Conservation (phyloP, 2,329 filamentous ascomycete genomes). For the Nothopassalora personata region DNA sequence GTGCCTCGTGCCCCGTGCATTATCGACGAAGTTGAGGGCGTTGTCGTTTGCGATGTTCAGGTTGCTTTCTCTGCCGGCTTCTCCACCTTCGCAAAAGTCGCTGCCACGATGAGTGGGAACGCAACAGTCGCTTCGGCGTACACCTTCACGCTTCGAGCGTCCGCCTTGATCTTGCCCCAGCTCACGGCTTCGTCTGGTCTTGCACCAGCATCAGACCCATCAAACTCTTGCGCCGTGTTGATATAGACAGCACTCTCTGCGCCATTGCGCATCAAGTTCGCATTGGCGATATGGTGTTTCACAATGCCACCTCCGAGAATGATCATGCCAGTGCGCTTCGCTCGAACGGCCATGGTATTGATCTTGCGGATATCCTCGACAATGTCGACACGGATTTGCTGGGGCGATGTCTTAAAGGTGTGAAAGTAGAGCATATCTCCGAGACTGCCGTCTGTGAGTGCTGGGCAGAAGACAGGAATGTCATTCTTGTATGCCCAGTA, state of each 20-base stretch:
- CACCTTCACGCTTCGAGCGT: slow-evolving; percentile 81
- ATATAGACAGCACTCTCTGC: slow-evolving; percentile 96
- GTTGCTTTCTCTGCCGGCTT: slow-evolving; percentile 3
- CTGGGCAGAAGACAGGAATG: slow-evolving; percentile 95
- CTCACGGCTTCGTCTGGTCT: slow-evolving; percentile 94
- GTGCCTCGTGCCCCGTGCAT: neutral
- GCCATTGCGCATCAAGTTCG: slow-evolving; percentile 94
- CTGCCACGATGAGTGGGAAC: slow-evolving; percentile 63
- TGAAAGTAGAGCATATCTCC: slow-evolving; percentile 99
- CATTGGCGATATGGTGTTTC: slow-evolving; percentile 98
- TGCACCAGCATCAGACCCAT: slow-evolving; percentile 92
- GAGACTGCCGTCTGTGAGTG: slow-evolving; percentile 87
- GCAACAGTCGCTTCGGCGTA: slow-evolving; percentile 64
- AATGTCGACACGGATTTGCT: slow-evolving; percentile 79
- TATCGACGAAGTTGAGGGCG: neutral
- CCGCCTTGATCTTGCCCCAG: slow-evolving; percentile 95
- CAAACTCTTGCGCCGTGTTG: slow-evolving; percentile 96
- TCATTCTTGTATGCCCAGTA: slow-evolving; percentile 98
- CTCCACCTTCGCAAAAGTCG: slow-evolving; percentile 53
- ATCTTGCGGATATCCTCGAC: slow-evolving; percentile 89
- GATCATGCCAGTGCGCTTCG: slow-evolving; percentile 88
- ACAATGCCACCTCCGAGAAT: slow-evolving; percentile 91
- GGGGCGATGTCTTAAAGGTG: slow-evolving; percentile 82
- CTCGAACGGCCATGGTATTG: slow-evolving; percentile 84
- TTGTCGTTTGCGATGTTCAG: neutral